Percentiles rank a stretch among this genome's conserved stretches.
Conservation (phyloP, 495 filamentous ascomycete species). For the Aspergillus kassunensis region DNA sequence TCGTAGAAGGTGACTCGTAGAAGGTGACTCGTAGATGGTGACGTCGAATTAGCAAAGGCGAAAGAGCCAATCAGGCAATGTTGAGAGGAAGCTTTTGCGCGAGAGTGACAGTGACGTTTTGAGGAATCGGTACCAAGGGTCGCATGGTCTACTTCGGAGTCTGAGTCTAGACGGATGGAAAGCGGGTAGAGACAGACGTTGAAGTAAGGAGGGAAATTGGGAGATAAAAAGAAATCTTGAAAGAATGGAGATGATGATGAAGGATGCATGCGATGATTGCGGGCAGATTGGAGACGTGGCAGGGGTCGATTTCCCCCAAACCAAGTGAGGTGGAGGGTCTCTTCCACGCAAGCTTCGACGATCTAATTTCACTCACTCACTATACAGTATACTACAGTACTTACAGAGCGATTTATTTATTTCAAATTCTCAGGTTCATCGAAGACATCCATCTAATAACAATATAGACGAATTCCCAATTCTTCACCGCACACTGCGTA, state of each 20-base stretch:
- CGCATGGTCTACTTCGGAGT: slow-evolving; percentile 24
- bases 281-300: too few species aligned
- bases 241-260: background rate
- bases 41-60: slow-evolving; percentile 16
- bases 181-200: background rate
- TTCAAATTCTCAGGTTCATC: too few species aligned
- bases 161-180: background rate
- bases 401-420: too few species aligned
- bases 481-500: too few species aligned
- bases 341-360: too few species aligned
- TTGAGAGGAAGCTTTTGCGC: slow-evolving; percentile 12
- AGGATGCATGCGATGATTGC: too few species aligned
- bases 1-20: background rate
- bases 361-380: too few species aligned
- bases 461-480: slow-evolving; percentile 4
- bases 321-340: too few species aligned
- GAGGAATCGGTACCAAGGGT: slow-evolving; percentile 18
- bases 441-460: too few species aligned
- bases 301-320: too few species aligned
- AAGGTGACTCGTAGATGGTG: slow-evolving; percentile 7
- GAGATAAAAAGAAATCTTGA: background rate
- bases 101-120: slow-evolving; percentile 6
- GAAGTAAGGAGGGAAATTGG: background rate
- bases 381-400: too few species aligned
- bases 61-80: slow-evolving; percentile 12